phyloP scores from a whole-genome alignment of 164 flowering plant genomes.

The Magnolia officinalis region DNA sequence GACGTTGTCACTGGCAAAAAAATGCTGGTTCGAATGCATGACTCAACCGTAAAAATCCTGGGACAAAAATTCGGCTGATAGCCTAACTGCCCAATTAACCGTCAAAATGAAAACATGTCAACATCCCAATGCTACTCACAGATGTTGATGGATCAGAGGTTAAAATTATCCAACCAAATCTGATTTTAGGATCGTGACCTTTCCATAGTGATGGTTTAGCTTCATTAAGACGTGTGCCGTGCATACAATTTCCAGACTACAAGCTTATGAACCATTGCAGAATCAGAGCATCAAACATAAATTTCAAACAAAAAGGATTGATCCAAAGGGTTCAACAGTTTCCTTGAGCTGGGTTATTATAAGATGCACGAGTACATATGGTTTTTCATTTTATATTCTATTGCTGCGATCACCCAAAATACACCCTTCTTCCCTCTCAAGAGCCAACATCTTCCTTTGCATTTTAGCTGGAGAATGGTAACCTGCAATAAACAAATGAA shows the following conservation, averaged over 20 bases:
- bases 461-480: constrained; percentile 4
- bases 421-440: neutral
- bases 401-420: neutral
- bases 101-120: no score
- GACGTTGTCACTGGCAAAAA: no score
- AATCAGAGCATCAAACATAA: neutral
- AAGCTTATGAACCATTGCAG: neutral
- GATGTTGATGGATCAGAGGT: no score
- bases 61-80: no score
- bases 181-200: no score
- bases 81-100: no score
- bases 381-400: neutral
- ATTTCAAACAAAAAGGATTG: neutral
- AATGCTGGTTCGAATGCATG: no score
- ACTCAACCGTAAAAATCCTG: no score
- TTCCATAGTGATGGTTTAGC: no score
- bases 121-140: no score
- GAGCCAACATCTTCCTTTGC: neutral
- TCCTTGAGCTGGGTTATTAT: no score
- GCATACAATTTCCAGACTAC: neutral
- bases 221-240: neutral
- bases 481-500: neutral
- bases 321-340: neutral
- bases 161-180: no score
- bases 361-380: neutral